Evolutionary conservation across 2,329 filamentous ascomycete genomes (phyloP), one percentile per base, ranked within the genome.

Genomic region (Aspergillus candidus): DNA sequence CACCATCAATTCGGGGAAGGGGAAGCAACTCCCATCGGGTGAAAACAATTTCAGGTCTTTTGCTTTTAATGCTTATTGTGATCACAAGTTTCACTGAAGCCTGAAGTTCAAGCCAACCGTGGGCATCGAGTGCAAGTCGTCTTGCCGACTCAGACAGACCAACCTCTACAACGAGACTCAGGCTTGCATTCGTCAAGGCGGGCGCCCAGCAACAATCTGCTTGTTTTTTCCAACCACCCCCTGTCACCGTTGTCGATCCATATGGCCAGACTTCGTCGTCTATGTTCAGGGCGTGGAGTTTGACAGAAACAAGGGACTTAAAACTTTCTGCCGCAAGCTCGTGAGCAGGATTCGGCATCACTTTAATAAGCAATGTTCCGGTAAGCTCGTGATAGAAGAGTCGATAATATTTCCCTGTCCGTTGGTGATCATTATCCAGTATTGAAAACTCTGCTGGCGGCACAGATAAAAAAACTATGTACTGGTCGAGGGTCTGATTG

Each of bases 141-240:
- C 43, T 41, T 11, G 38, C 34, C 36, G 53, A 52, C 44, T 51
- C 51, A 30, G 47, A 52, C 17, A 53, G 35, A 33, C 49, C 50
- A 33, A 55, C 46, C 38, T 51, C 49, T 14, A 53, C 43, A 15
- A 53, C 51, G 40, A 53, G 49, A 46, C 37, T 53, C 35, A 44
- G 40, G 15, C 39, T 48, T 39, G 44, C n/a, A 43, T 38, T 34
- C 43, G 43, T 41, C 22, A 35, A 47, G 43, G 30, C 38, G 8
- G 52, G 50, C 46, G 47, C 47, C 46, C 47, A 55, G 44, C 44
- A 53, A 44, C 46, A 52, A 37, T 55, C 49, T 30, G 51, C 51
- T 33, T 53, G 49, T 34, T 51, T 55, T 40, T 37, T 50, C 53
- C 53, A 53, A 43, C 43, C 43, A 42, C 51, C 51, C 41, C 50